Percentiles rank a stretch among this genome's conserved stretches.
These are phyloP conservation scores for Dalbergia cochinchinensis DNA, from an alignment of 306 rosid genomes.

Conservation along the genomic window DNA sequence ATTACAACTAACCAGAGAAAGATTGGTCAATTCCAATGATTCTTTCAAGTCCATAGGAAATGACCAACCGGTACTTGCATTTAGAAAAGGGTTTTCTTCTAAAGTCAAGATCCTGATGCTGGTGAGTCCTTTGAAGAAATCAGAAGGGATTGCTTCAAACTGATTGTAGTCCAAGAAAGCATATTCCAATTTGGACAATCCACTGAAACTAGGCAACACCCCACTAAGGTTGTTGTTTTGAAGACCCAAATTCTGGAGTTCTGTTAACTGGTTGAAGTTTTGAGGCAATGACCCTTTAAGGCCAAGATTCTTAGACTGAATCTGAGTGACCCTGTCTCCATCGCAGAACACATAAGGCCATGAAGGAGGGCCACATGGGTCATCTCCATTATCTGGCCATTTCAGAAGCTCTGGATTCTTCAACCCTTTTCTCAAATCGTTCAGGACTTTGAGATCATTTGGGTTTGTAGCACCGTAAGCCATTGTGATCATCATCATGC, in stretches of 20 bases:
- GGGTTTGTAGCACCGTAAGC: constrained; percentile 60
- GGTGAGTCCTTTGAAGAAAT: constrained; percentile 75
- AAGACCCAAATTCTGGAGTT: constrained; percentile 74
- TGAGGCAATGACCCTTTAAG: constrained; percentile 73
- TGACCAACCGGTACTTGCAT: constrained; percentile 73
- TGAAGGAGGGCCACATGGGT: constrained; percentile 80
- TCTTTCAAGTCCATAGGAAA: constrained; percentile 65
- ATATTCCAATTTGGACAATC: constrained; percentile 68
- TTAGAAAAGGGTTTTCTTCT: constrained; percentile 66
- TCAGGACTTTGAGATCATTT: constrained; percentile 71
- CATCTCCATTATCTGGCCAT: constrained; percentile 72
- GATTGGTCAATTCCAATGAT: constrained; percentile 64
- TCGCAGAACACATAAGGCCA: constrained; percentile 79
- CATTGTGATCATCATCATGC: constrained; percentile 39
- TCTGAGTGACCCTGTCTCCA: constrained; percentile 73
- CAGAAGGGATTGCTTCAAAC: constrained; percentile 70
- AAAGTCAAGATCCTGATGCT: constrained; percentile 62
- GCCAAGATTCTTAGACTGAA: constrained; percentile 76
- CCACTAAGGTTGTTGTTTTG: constrained; percentile 74
- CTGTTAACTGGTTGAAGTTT: constrained; percentile 69
- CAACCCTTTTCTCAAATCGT: constrained; percentile 69
- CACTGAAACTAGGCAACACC: constrained; percentile 67
- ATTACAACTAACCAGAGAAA: constrained; percentile 67
- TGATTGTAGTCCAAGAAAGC: constrained; percentile 72
- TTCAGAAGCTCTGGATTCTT: constrained; percentile 71